Base-by-base conservation (phyloP, 768 basidiomycete species). In the Trametes cinnabarina region DNA sequence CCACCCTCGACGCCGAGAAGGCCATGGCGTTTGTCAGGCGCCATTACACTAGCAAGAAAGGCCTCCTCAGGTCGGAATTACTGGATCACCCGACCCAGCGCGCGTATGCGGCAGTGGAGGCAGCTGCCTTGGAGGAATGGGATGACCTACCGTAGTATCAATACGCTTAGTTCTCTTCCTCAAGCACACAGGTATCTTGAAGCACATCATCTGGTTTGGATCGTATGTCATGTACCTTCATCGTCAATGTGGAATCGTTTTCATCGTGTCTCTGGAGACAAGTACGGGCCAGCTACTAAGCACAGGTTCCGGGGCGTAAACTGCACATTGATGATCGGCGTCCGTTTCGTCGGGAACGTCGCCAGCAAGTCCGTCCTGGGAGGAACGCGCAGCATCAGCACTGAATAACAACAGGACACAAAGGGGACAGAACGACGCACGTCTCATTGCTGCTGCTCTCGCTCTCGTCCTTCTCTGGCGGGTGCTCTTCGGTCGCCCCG, bases 281-380 rank as follows among this genome's bases (percentile, higher is more conserved):
- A 74, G 68, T 86, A 88, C 41, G 79, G 79, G 5, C 96, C 96
- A 17, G 90, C 88, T 43, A 90, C 92, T 55, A 98, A 74, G 71
- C 93, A 95, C 32, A 99, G 80, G 72, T 99, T 99, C 14, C 96
- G 84, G 26, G 94, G 85, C 9, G 97, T 98, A 67, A 98, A 97
- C 64, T 97, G 92, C 10, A 94, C 87, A 66, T 95, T 89, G 23
- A 85, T 84, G 63, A 98, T 83, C 1, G 97, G 95, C 25, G 97
- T 98, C 52, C 94, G 83, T 77, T 98, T 99, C 28, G 97, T 99
- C 7, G 91, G 90, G 70, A 94, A 97, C 0, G 95, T 95, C 2
- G 91, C 81, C 2, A 98, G 72, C 26, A 98, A 79, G 69, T 98
- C 96, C 19, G 80, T 77, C 19, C 96, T 39, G 15, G 15, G 69